Base-by-base conservation (phyloP, 2,329 filamentous ascomycete species). In the Elsinoe perseae region DNA sequence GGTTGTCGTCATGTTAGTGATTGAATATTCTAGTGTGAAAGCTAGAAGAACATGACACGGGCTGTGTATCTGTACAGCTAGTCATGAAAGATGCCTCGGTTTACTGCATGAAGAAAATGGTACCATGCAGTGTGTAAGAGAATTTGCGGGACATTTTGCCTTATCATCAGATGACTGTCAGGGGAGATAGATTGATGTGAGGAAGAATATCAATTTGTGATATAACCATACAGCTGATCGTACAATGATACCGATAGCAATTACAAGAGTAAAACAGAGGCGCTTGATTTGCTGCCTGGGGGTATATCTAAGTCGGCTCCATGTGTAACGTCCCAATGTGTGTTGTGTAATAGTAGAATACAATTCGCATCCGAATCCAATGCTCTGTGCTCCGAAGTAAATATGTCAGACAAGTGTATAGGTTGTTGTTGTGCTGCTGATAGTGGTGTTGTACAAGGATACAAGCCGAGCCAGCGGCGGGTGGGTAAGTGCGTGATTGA, bases 211-310 rank as follows among this genome's bases (percentile, higher is more conserved):
- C 20, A 16, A 44, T 44, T 44, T 21, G 40, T 27, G 23, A 25
- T 44, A 44, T 10, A 27, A 25, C n/a, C 40, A 44, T 44, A 44
- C 40, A 25, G 40, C 16, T 43, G n/a, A 18, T 23, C 16, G 21
- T 7, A 43, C 38, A 43, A 43, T 8, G 14, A n/a, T 28, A n/a
- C 28, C 43, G 14, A 48, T 9, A 10, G n/a, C 21, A 38, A 52
- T 52, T 52, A 38, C 48, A 52, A 30, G 9, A 20, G 3, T 23
- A 25, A 30, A 52, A 52, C 28, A 16, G 38, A 32, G 48, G 48
- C 48, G 48, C 48, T 36, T 23, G 48, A 52, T 36, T 34, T 52
- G 48, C 48, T 52, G 48, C 48, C 48, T 38, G 48, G 30, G 40
- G 48, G 48, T 52, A 52, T 52, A 52, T 38, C 48, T 52, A 34